Percentiles rank a stretch among this genome's conserved stretches.
Conservation (phyloP, 1,139 yeast genomes). For the Blastobotrys illinoisensis region DNA sequence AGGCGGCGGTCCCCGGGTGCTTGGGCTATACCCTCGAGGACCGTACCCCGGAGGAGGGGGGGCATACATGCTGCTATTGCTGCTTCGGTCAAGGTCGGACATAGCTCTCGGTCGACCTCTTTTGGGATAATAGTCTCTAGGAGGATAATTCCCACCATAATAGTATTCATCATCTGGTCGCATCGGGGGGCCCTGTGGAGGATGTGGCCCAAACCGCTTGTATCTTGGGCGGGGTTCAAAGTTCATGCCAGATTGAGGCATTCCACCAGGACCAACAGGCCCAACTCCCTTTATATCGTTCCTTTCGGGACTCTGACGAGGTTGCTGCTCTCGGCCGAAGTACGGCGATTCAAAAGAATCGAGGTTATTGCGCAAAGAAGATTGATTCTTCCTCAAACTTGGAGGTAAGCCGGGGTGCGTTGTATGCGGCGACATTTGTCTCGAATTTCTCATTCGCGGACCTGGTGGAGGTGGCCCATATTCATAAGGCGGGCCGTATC, state of each 20-base stretch:
- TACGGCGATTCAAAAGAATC: constrained; percentile 20
- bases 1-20: neutral
- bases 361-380: constrained; percentile 14
- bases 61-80: neutral
- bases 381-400: neutral
- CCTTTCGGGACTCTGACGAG: neutral
- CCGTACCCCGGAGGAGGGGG: constrained; percentile 2
- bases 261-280: neutral
- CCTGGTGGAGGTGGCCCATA: constrained; percentile 1
- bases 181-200: constrained; percentile 1
- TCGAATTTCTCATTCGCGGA: constrained; percentile 2
- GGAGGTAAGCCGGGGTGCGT: constrained; percentile 2
- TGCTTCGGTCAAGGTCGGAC: neutral
- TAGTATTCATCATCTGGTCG: neutral
- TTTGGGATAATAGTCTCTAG: neutral
- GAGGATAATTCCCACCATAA: neutral
- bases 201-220: neutral
- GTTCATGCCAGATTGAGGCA: neutral
- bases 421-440: constrained; percentile 2
- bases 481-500: neutral
- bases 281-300: neutral
- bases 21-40: neutral
- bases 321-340: constrained; percentile 16
- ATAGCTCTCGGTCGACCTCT: neutral
- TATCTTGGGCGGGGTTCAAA: neutral